phyloP scores from a whole-genome alignment of 176 grass and related monocot genomes.

The Aegilops tauschii region DNA sequence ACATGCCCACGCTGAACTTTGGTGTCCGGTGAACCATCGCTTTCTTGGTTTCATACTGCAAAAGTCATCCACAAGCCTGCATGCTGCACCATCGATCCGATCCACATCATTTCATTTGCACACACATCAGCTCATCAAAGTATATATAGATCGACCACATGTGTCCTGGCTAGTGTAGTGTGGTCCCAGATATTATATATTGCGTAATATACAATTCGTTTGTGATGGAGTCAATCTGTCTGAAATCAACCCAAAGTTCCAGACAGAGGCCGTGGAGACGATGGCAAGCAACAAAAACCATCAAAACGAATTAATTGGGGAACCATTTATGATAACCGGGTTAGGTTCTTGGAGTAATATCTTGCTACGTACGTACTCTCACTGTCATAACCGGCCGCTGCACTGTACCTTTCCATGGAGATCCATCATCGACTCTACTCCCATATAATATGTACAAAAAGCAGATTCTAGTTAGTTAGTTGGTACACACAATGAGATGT shows the following conservation, averaged over 20 bases:
- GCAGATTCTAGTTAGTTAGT: neutral
- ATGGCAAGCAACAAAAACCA: neutral
- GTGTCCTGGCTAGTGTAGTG: too few relatives aligned
- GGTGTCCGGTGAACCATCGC: neutral
- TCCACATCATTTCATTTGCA: neutral
- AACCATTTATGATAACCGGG: neutral
- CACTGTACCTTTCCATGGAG: neutral
- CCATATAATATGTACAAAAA: neutral
- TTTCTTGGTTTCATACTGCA: constrained; percentile 21
- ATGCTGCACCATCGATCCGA: neutral
- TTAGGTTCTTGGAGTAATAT: neutral
- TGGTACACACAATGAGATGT: too few relatives aligned
- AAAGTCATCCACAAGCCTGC: neutral
- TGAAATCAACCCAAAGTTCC: neutral
- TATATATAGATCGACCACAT: too few relatives aligned
- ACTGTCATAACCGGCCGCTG: neutral
- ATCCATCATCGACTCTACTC: neutral
- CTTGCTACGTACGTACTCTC: neutral
- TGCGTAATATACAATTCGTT: neutral
- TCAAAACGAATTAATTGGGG: neutral
- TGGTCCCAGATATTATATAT: too few relatives aligned
- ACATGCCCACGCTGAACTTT: neutral
- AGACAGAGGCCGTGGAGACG: too few relatives aligned
- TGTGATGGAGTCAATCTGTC: neutral
- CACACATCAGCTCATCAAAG: neutral